Base-by-base conservation (phyloP, 441 rosid genomes). In the Raphanus hybrid region DNA sequence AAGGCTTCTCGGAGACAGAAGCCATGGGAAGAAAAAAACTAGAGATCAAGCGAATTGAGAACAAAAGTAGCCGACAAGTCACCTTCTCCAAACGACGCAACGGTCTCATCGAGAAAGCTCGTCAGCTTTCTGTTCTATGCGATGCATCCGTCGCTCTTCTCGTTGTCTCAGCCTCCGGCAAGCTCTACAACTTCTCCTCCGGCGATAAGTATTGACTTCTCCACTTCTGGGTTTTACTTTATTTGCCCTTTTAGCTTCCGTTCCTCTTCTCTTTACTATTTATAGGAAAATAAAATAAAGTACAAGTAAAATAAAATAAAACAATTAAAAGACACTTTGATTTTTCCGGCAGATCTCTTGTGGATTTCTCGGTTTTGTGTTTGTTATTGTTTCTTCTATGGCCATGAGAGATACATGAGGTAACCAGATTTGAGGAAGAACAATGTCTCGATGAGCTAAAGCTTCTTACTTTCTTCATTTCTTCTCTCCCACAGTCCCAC, bases 1-100 rank as follows among this genome's bases (percentile, higher is more conserved):
- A 9, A 74, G 66, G 8, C 16, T 41, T 39, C 43, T 39, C 65
- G 20, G 66, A 26, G 65, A 74, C 55, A 67, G 20, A 57, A 27
- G 27, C 57, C 14, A 88, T 88, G 90, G 90, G 90, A 3, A 78
- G 88, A 7, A 83, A 71, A 68, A 88, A 84, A 85, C 67, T 87
- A 3, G 87, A 71, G 71, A 61, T 88, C 43, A 83, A 87, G 81
- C 85, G 82, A 66, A 88, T 88, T 55, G 90, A 88, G 78, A 74
- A 85, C 76, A 85, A 83, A 45, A 84, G 80, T 67, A 83, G 87
- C 76, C 84, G 90, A 2, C 90, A 84, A 48, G 90, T 87, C 5
- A 78, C 89, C 1, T 87, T 87, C 75, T 85, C 87, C 4, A 87
- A 85, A 65, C 61, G 90, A 52, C 82, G 90, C 10, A 69, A 62